Evolutionary conservation across 257 asterid genomes (phyloP), one percentile per base, ranked within the genome.

Genomic region (Solanum virginianum): DNA sequence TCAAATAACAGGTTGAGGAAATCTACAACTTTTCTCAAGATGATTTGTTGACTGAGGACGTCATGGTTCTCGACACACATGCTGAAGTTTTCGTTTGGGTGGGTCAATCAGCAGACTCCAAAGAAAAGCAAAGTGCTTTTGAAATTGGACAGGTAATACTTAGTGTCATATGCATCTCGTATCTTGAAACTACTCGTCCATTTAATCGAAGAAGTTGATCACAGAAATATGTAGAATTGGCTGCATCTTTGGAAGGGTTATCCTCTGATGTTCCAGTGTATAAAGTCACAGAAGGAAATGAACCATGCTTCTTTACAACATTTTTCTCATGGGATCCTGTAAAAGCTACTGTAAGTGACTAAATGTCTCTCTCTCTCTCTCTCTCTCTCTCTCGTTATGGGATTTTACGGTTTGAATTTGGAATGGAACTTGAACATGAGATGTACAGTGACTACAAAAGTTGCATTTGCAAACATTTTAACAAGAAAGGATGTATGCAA

Each of bases 41-140:
- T 84, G 99, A 97, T 90, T 93, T 97, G 49, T 92, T 95, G 89
- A 97, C 99, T 10, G 99, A 95, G 90, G 99, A 97, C 86, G 86
- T 93, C 29, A 86, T 97, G 85, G 88, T 97, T 68, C 98, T 97
- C 5, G 98, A 97, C 81, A 93, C 98, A 53, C 95, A 91, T 84
- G 92, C 97, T 32, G 99, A 97, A 90, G 97, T 95, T 47, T 97
- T 94, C 87, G 91, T 95, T 87, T 97, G 99, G 99, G 95, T 94
- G 80, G 99, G 99, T 87, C 98, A 95, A 85, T 94, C 98, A 57
- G 89, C 89, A 18, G 98, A 97, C 26, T 81, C 93, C 62, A 92
- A 90, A 87, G 98, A 97, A 89, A 95, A 94, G 94, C 97, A 95
- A 90, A 89, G 56, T 92, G 95, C 98, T 80, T 95, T 93, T 85